Evolutionary conservation across 2,329 filamentous ascomycete genomes (phyloP).

Genomic region (Colletotrichum somersetense): DNA sequence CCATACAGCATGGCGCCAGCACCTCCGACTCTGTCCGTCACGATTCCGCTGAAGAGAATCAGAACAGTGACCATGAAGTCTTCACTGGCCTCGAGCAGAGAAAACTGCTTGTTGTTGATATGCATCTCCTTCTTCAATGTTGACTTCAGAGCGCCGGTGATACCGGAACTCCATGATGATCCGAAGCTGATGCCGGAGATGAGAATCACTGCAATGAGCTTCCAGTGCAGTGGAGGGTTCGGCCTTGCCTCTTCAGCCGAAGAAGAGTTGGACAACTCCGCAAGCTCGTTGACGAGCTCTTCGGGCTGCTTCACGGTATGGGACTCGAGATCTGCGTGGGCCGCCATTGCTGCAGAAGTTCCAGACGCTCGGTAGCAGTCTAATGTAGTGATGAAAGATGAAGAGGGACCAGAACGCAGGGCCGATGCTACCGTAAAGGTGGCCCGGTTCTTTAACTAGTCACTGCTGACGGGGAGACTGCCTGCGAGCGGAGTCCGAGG

Average conservation of each 20-base stretch:
- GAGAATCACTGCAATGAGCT: conserved; percentile 57
- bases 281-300: conserved; percentile 30
- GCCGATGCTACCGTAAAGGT: background rate
- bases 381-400: background rate
- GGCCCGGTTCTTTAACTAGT: conserved; percentile 8
- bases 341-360: conserved; percentile 9
- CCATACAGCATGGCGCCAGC: conserved; percentile 55
- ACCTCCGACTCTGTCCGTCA: conserved; percentile 71
- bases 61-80: conserved; percentile 72
- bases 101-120: conserved; percentile 71
- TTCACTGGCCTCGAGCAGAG: conserved; percentile 70
- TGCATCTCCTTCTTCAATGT: conserved; percentile 71
- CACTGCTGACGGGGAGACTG: background rate
- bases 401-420: background rate
- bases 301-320: conserved; percentile 27
- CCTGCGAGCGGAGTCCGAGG: background rate
- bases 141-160: conserved; percentile 71
- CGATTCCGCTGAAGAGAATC: conserved; percentile 65
- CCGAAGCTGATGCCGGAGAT: conserved; percentile 70
- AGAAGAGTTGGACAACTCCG: conserved; percentile 13
- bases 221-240: conserved; percentile 35
- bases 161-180: conserved; percentile 70
- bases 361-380: conserved; percentile 10
- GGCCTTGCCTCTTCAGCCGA: conserved; percentile 16
- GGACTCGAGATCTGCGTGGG: conserved; percentile 31